Base-by-base conservation (phyloP, 192 early-diverging fungal species). In the Entophlyctis helioformis region DNA sequence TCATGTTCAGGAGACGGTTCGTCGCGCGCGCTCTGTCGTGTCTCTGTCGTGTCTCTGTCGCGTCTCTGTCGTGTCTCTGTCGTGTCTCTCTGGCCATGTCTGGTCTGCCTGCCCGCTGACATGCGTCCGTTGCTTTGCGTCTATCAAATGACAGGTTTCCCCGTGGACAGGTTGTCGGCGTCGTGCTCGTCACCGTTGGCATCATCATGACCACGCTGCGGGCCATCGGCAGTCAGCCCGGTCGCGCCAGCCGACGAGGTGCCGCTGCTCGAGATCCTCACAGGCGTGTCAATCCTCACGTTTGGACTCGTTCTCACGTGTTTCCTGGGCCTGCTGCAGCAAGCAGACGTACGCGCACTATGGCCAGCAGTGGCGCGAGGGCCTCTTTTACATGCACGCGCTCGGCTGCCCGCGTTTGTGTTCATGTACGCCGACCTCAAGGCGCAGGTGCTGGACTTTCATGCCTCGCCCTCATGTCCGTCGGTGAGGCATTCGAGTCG, bases 371-470 rank as follows among this genome's bases (percentile, higher is more conserved):
- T 94, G 90, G 90, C 69, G 78, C 15, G 90, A 94, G 55, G 87
- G 84, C 0, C 60, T 94, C 16, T 94, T 94, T 55, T 94, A 94
- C 46, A 81, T 76, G 4, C 90, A 94, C 50, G 55, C 75, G 18
- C 49, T 91, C 22, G 84, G 83, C 46, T 94, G 20, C 90, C 90
- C 0, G 69, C 83, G 54, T 94, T 94, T 51, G 33, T 81, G 12
- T 25, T 86, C 2, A 81, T 93, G 40, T 75, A 70, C 47, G 57
- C 59, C n/a, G 81, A 86, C 45, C 77, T 93, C 10, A 20, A 40
- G 37, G 41, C 37, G 8, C 81, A 86, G 50, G n/a, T 78, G 7
- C 23, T 27, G 13, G 45, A 54, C n/a, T 82, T 73, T 38, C 76
- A 78, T 45, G 43, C 44, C 13, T 86, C 87, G 6, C 50, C 62